Percentiles rank a stretch among this genome's conserved stretches.
phyloP scores from a whole-genome alignment of 1,139 yeast species.

The Taphrina sp. region DNA sequence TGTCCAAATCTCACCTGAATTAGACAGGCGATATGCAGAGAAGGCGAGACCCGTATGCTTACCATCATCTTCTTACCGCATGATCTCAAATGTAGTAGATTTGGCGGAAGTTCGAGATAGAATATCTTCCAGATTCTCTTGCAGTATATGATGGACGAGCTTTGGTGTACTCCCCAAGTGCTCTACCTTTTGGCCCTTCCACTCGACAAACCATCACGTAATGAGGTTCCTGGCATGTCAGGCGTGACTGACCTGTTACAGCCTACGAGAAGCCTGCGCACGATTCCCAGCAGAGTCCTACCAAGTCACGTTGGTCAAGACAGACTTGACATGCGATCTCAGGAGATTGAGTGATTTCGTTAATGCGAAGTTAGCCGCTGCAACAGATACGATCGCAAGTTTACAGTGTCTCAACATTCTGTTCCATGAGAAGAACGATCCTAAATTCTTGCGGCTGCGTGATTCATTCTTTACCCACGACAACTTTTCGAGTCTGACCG shows the following conservation, averaged over 20 bases:
- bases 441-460: slow-evolving; percentile 29
- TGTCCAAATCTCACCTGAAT: slow-evolving; percentile 17
- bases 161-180: slow-evolving; percentile 22
- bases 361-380: slow-evolving; percentile 27
- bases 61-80: neutral
- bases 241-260: neutral
- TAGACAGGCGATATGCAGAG: slow-evolving; percentile 1
- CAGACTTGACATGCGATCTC: slow-evolving; percentile 28
- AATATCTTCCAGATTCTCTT: slow-evolving; percentile 12
- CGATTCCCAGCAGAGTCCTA: slow-evolving; percentile 15
- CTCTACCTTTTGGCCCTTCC: slow-evolving; percentile 22
- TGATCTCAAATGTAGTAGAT: slow-evolving; percentile 4
- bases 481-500: slow-evolving; percentile 22
- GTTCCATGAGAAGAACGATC: slow-evolving; percentile 33
- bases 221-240: neutral
- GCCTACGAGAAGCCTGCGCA: slow-evolving; percentile 12
- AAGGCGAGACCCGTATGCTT: slow-evolving; percentile 12
- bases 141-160: slow-evolving; percentile 21
- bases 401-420: slow-evolving; percentile 35
- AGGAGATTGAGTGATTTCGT: slow-evolving; percentile 33
- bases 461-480: slow-evolving; percentile 33
- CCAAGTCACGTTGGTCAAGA: slow-evolving; percentile 24
- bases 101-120: slow-evolving; percentile 11
- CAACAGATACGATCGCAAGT: slow-evolving; percentile 32
- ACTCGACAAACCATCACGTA: slow-evolving; percentile 11